Evolutionary conservation across 2,329 filamentous ascomycete species (phyloP).

Genomic region (Fusarium lateritium): DNA sequence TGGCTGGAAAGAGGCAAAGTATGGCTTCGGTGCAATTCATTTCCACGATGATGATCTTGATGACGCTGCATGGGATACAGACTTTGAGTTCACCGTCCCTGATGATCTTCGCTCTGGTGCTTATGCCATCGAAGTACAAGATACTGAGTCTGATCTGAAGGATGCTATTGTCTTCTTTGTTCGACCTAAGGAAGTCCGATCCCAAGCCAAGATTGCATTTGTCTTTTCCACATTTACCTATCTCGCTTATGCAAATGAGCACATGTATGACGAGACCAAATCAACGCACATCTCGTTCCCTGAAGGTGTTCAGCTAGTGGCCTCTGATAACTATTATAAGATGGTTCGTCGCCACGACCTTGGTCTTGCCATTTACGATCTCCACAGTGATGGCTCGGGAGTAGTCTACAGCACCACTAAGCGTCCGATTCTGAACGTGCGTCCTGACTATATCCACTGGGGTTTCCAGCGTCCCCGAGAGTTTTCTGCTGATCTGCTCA

Average conservation of each 20-base stretch:
- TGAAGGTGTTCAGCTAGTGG: slow-evolving; percentile 38
- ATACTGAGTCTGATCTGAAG: background rate
- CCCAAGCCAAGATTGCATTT: slow-evolving; percentile 40
- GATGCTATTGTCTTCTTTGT: slow-evolving; percentile 55
- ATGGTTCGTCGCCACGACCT: slow-evolving; percentile 51
- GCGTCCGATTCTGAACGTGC: slow-evolving; percentile 51
- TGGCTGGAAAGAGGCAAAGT: too few species aligned
- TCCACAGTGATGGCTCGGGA: slow-evolving; percentile 56
- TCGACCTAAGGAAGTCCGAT: too few species aligned
- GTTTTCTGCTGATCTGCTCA: background rate
- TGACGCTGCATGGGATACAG: background rate
- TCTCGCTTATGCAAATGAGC: slow-evolving; percentile 54
- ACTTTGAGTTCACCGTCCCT: background rate
- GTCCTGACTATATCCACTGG: background rate
- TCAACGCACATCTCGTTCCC: slow-evolving; percentile 45
- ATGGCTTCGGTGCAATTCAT: background rate
- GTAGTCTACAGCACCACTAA: slow-evolving; percentile 51
- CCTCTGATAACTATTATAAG: slow-evolving; percentile 22
- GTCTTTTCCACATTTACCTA: slow-evolving; percentile 45
- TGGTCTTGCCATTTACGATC: slow-evolving; percentile 57
- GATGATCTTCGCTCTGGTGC: background rate
- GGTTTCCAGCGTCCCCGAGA: background rate
- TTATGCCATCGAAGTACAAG: background rate
- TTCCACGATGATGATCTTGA: background rate
- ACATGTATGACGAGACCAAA: slow-evolving; percentile 52